Evolutionary conservation across 768 basidiomycete species (phyloP).

Genomic region (Pleurotus giganteus): DNA sequence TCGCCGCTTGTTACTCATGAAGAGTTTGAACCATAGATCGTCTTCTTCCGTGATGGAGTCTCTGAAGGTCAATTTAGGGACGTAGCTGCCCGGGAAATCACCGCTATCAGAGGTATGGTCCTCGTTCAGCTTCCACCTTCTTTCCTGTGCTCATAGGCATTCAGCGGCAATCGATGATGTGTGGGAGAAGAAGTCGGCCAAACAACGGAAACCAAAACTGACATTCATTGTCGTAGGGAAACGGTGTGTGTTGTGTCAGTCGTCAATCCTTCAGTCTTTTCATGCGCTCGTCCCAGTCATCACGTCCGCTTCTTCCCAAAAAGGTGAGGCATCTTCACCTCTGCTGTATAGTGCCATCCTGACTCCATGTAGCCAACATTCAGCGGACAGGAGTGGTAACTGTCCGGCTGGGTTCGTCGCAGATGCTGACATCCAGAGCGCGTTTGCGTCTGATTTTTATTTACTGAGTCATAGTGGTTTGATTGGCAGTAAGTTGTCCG

Average conservation of each 20-base stretch:
- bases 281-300: constrained; percentile 33
- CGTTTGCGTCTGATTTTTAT: constrained; percentile 76
- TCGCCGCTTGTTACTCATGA: no score
- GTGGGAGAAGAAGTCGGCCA: constrained; percentile 10
- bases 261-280: background rate
- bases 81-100: constrained; percentile 42
- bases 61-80: constrained; percentile 38
- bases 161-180: constrained; percentile 18
- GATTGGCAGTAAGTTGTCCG: constrained; percentile 55
- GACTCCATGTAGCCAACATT: background rate
- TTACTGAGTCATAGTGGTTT: constrained; percentile 76
- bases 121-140: background rate
- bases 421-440: constrained; percentile 67
- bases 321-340: background rate
- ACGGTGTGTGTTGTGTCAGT: constrained; percentile 12
- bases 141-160: background rate
- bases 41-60: constrained; percentile 49
- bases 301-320: constrained; percentile 50
- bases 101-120: constrained; percentile 37
- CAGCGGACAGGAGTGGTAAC: constrained; percentile 71
- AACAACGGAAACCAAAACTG: constrained; percentile 33
- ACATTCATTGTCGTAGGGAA: constrained; percentile 65
- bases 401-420: constrained; percentile 78
- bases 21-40: no score
- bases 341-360: background rate